phyloP scores from a whole-genome alignment of 305 asterid species.

The Stenogyne calaminthoides region DNA sequence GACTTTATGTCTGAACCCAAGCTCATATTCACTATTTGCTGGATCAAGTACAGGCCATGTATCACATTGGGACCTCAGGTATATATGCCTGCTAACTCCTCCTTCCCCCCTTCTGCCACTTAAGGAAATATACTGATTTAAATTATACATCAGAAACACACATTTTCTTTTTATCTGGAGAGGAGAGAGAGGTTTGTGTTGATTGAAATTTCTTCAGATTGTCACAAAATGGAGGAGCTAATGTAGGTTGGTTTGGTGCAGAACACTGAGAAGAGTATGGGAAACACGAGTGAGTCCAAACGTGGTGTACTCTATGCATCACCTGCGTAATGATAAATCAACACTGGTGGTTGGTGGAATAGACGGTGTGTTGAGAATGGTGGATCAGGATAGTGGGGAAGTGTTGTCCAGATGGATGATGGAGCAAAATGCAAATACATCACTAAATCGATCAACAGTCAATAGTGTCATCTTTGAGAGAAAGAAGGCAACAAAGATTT shows the following conservation, averaged over 20 bases:
- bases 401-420: slow-evolving; percentile 62
- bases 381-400: slow-evolving; percentile 76
- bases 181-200: neutral
- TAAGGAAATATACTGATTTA: too few relatives aligned
- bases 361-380: slow-evolving; percentile 76
- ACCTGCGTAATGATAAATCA: slow-evolving; percentile 61
- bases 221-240: neutral
- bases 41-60: slow-evolving; percentile 83
- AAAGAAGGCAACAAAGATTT: slow-evolving; percentile 52
- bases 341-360: slow-evolving; percentile 89
- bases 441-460: slow-evolving; percentile 33
- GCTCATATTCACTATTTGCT: slow-evolving; percentile 64
- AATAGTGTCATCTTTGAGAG: slow-evolving; percentile 40
- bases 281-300: slow-evolving; percentile 70
- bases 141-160: neutral
- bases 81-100: slow-evolving; percentile 18
- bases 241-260: slow-evolving; percentile 31
- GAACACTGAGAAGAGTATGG: slow-evolving; percentile 64
- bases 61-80: slow-evolving; percentile 95
- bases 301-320: slow-evolving; percentile 70
- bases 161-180: neutral
- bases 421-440: slow-evolving; percentile 41
- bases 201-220: neutral
- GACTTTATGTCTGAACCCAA: slow-evolving; percentile 67
- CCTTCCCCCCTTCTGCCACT: neutral